Base-by-base conservation (phyloP, 2,329 filamentous ascomycete genomes). In the Microcera coccophila region DNA sequence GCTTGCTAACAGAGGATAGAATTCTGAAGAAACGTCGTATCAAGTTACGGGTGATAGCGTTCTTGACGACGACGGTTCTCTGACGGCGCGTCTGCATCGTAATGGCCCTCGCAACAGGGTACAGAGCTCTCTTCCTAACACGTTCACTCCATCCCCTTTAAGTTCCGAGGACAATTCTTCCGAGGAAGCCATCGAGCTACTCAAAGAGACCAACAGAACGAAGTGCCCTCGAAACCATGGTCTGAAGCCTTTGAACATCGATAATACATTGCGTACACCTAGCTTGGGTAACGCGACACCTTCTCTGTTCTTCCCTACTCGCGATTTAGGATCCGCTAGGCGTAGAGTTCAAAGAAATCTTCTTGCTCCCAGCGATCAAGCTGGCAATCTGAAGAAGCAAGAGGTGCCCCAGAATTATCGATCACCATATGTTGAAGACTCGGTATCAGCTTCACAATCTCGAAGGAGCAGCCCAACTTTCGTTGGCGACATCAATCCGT, bases 381-480 rank as follows among this genome's bases (percentile, higher is more conserved):
- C 15, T 5, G 18, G 19, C 17, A 22, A 26, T 17, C 17, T 4
- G 8, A 28, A 38, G 9, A 24, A 35, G 7, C 12, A 12, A 10
- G 41, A 39, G 24, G 17, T 14, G 9, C 17, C 34, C 14, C 36
- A 34, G 7, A 51, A 48, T 36, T 61, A 61, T 28, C 53, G 48
- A 21, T 33, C 57, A 9, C 59, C 59, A 19, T 61, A 59, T 34
- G 49, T 62, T 18, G 59, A 62, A 43, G 58, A 61, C 31, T 38
- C 47, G 2, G 20, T 29, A 10, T 56, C 55, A 7, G 43, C 39
- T 15, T 37, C 41, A 31, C 41, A 34, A 11, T 51, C 39, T 16
- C 37, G 38, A 21, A 8, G 26, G 31, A 24, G 21, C 2, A 41
- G 37, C 1, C 44, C 48, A 1, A 40, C 19, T 12, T 24, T 37